Conservation (phyloP, 2,329 filamentous ascomycete genomes). For the Epichloe amarillans region DNA sequence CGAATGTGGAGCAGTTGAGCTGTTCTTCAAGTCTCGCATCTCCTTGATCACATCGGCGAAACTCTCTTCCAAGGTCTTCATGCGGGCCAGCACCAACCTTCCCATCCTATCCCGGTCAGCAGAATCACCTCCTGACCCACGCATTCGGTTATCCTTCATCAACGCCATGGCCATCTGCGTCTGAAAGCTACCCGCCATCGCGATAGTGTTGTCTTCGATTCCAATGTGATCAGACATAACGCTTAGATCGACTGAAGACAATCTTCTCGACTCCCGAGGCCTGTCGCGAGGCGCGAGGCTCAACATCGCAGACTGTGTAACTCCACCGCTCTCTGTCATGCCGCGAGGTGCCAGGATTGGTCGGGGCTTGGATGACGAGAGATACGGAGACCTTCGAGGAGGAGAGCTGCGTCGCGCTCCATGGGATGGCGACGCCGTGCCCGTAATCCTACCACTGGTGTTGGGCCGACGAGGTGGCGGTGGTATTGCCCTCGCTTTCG, state of each 20-base stretch:
- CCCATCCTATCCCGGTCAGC: constrained; percentile 55
- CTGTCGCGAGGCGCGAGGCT: constrained; percentile 33
- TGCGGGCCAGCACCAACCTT: constrained; percentile 70
- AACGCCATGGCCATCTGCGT: constrained; percentile 68
- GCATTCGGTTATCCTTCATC: constrained; percentile 42
- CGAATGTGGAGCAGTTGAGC: constrained; percentile 32
- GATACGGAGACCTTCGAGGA: constrained; percentile 30
- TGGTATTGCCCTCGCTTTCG: constrained; percentile 10
- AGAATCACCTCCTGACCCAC: constrained; percentile 25
- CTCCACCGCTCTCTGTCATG: constrained; percentile 20
- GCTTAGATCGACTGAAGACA: constrained; percentile 58
- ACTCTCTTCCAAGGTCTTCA: constrained; percentile 87
- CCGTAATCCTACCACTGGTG: constrained; percentile 20
- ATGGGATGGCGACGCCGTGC: constrained; percentile 19
- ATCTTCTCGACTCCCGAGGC: constrained; percentile 24
- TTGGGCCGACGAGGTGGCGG: constrained; percentile 22
- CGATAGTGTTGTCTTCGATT: constrained; percentile 46
- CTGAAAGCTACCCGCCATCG: constrained; percentile 62
- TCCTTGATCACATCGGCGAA: constrained; percentile 78
- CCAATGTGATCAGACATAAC: constrained; percentile 57
- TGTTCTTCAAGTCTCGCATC: constrained; percentile 50
- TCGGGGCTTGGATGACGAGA: constrained; percentile 37
- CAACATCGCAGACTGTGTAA: constrained; percentile 33
- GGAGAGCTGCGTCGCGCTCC: constrained; percentile 31
- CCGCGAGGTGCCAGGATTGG: constrained; percentile 37